Evolutionary conservation across 2,329 filamentous ascomycete species (phyloP), one percentile per base, ranked within the genome.

Genomic region (Ophiostoma australiae): DNA sequence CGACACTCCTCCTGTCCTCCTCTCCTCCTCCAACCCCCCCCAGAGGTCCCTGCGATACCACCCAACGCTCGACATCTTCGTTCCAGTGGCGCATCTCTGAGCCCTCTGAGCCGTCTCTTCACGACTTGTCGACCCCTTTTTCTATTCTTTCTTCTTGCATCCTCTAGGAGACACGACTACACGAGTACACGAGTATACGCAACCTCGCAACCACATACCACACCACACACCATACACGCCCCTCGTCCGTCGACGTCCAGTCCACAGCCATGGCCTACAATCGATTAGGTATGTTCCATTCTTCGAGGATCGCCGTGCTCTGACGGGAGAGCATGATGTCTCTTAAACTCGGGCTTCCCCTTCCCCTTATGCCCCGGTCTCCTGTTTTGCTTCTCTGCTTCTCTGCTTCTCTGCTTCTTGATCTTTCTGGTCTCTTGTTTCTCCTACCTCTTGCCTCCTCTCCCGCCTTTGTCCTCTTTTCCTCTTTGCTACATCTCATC

Each of bases 241-340:
- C 73, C 63, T n/a, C 31, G 33, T 69, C 72, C 41, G 69, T 67
- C 39, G 48, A 31, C 58, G 31, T 39, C 27, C 39, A 41, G 39
- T 41, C 67, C 70, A 74, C 73, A 76, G 77, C 76, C 81, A 91
- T 91, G 89, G 87, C 88, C 78, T 92, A 92, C 83, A 91, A 91
- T 83, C 88, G 89, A 76, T 80, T 92, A 84, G 88, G 90, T 87
- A 85, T 82, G 87, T 87, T 55, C 39, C 35, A 58, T 55, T 41
- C 33, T n/a, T 69, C 6, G 63, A 35, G 31, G 67, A 39, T 37
- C 69, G 48, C 35, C 63, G 4, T 41, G 41, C 35, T 44, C 58
- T 20, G 39, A 20, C 66, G 6, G 37, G 48, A 52, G 23, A 20
- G 33, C 61, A 37, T 37, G 61, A 37, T 37, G 61, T 65, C 33